These are phyloP conservation scores for Pythium utonaiense DNA, from an alignment of 352 stramenopile species.

Conservation along the genomic window DNA sequence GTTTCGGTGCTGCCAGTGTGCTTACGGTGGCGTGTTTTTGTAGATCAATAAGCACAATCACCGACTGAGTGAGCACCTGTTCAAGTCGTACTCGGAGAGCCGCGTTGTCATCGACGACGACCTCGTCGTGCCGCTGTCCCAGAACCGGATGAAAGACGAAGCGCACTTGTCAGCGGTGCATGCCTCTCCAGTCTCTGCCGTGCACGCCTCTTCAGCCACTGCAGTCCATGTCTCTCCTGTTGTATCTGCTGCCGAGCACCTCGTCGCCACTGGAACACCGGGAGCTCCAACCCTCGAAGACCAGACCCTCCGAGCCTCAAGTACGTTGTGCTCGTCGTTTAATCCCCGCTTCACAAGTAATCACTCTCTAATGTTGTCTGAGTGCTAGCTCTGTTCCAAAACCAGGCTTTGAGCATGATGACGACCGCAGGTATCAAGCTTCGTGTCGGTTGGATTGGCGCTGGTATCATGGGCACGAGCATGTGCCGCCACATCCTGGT, in stretches of 20 bases:
- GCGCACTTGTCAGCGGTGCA: neutral
- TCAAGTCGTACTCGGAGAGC: slow-evolving; percentile 85
- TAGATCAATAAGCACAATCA: slow-evolving; percentile 86
- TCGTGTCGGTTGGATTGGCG: slow-evolving; percentile 84
- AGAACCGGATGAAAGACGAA: slow-evolving; percentile 54
- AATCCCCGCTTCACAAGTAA: neutral
- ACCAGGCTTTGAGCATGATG: slow-evolving; percentile 58
- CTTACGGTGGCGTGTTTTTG: neutral
- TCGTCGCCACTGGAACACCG: slow-evolving; percentile 18
- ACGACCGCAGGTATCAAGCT: slow-evolving; percentile 52
- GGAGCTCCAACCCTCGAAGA: slow-evolving; percentile 48
- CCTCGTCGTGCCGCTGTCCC: slow-evolving; percentile 45
- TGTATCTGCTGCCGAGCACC: slow-evolving; percentile 5
- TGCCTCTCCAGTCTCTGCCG: slow-evolving; percentile 1
- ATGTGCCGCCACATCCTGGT: slow-evolving; percentile 89
- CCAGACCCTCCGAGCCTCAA: slow-evolving; percentile 40
- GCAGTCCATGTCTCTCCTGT: slow-evolving; percentile 5
- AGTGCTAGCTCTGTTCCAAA: slow-evolving; percentile 45
- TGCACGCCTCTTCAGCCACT: slow-evolving; percentile 5
- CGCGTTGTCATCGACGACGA: slow-evolving; percentile 85
- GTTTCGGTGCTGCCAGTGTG: too few species aligned
- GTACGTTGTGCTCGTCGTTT: slow-evolving; percentile 23
- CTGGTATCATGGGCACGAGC: slow-evolving; percentile 85
- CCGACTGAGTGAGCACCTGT: slow-evolving; percentile 79
- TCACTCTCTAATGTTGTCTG: neutral